Percentiles rank a stretch among this genome's conserved stretches.
Evolutionary conservation across 192 early-diverging fungal genomes (phyloP).

Genomic region (Thoreauomyces humboldtii): DNA sequence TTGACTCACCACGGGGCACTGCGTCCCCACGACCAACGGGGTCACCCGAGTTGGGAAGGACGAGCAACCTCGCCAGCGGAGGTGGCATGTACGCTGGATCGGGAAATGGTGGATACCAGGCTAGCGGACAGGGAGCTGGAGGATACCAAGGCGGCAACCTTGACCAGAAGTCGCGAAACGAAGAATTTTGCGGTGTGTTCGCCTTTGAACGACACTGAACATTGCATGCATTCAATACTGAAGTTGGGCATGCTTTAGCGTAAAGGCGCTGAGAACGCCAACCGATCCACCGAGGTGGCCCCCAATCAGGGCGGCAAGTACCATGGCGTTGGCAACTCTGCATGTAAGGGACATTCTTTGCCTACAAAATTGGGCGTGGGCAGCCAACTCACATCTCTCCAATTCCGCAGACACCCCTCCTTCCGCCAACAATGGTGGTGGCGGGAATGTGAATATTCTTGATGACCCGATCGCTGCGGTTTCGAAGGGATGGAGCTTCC

Average conservation of each 20-base stretch:
- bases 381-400: too few species aligned
- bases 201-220: too few species aligned
- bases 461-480: slow-evolving; percentile 43
- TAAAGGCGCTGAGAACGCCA: slow-evolving; percentile 45
- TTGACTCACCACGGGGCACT: too few species aligned
- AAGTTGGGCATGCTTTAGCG: too few species aligned
- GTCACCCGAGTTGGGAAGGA: slow-evolving; percentile 3
- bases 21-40: slow-evolving; percentile 10
- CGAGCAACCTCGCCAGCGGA: slow-evolving; percentile 16
- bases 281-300: slow-evolving; percentile 39
- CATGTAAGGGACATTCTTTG: slow-evolving; percentile 23
- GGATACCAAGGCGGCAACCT: slow-evolving; percentile 23
- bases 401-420: slow-evolving; percentile 25
- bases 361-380: too few species aligned
- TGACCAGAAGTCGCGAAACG: slow-evolving; percentile 65
- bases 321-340: slow-evolving; percentile 46
- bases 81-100: slow-evolving; percentile 2
- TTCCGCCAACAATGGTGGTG: background rate
- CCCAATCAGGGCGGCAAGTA: slow-evolving; percentile 56
- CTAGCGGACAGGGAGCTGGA: too few species aligned
- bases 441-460: slow-evolving; percentile 17
- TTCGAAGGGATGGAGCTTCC: slow-evolving; percentile 47
- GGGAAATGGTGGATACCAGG: slow-evolving; percentile 14
- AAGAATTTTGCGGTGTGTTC: slow-evolving; percentile 71
- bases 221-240: too few species aligned